These are phyloP conservation scores for Gloeopeniophorella convolvens DNA, from an alignment of 768 basidiomycete species.

Conservation along the genomic window DNA sequence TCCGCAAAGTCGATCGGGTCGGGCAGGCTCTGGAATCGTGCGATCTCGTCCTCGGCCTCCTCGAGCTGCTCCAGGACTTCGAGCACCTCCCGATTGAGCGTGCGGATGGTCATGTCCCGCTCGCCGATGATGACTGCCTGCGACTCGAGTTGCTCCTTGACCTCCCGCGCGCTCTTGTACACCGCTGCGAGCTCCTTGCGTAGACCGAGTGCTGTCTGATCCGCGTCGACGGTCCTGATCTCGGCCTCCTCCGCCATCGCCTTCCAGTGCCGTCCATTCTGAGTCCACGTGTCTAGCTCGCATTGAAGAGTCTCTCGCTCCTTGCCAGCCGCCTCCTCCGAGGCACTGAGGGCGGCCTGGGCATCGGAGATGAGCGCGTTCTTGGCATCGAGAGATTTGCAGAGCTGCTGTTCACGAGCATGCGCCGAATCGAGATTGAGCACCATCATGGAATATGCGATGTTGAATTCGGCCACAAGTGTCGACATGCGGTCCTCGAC, in stretches of 20 bases:
- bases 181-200: constrained; percentile 5
- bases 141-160: background rate
- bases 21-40: background rate
- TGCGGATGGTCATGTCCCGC: background rate
- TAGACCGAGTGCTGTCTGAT: background rate
- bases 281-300: background rate
- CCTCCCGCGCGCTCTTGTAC: background rate
- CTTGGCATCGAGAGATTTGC: background rate
- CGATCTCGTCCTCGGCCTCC: background rate
- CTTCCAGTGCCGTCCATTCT: constrained; percentile 5
- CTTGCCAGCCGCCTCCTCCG: background rate
- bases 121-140: background rate
- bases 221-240: background rate
- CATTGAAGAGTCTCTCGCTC: background rate
- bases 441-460: background rate
- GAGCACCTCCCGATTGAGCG: background rate
- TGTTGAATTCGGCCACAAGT: background rate
- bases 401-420: background rate
- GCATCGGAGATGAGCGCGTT: background rate
- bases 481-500: background rate
- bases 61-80: background rate
- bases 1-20: background rate
- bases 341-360: background rate
- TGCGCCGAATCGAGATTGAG: background rate
- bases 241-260: background rate